A percentile compares a stretch with the other conserved stretches of the same genome.
Conservation (phyloP, 768 basidiomycete species). For the Leccinum sublutescens region DNA sequence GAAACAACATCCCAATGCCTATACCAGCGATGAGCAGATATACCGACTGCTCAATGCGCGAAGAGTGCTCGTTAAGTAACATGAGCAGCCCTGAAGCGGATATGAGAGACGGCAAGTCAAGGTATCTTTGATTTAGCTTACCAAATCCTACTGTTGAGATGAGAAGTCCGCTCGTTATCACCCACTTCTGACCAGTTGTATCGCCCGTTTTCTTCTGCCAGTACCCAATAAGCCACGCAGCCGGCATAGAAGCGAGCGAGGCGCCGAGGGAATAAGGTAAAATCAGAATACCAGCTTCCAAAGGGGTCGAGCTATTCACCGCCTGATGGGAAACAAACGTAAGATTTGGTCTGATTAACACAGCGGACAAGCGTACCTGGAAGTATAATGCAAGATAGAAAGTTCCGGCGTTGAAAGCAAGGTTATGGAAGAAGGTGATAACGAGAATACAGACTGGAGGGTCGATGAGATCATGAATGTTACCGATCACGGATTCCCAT, state of each 20-base stretch:
- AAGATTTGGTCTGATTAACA: slow-evolving; percentile 1
- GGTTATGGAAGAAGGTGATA: slow-evolving; percentile 77
- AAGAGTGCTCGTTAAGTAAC: slow-evolving; percentile 54
- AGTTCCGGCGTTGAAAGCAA: slow-evolving; percentile 81
- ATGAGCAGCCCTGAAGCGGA: slow-evolving; percentile 59
- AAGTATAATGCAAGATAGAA: slow-evolving; percentile 84
- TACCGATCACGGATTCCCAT: slow-evolving; percentile 23
- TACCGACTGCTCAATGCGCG: slow-evolving; percentile 42
- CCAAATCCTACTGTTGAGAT: slow-evolving; percentile 74
- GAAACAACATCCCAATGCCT: slow-evolving; percentile 81
- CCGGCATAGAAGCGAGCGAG: slow-evolving; percentile 81
- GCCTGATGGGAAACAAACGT: slow-evolving; percentile 42
- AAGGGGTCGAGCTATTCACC: slow-evolving; percentile 65
- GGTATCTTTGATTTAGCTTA: slow-evolving; percentile 31
- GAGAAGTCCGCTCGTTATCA: slow-evolving; percentile 61
- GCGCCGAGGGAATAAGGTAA: slow-evolving; percentile 85
- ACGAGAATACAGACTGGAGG: slow-evolving; percentile 59
- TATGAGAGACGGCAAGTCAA: slow-evolving; percentile 10
- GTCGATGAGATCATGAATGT: slow-evolving; percentile 9
- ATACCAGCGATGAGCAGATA: slow-evolving; percentile 73
- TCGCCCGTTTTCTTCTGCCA: slow-evolving; percentile 56
- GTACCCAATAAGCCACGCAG: slow-evolving; percentile 77
- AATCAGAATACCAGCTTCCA: slow-evolving; percentile 70
- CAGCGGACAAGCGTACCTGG: slow-evolving; percentile 50
- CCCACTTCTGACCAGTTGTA: slow-evolving; percentile 63